phyloP scores from a whole-genome alignment of 1,284 basidiomycete species.

The Trametes versicolor region DNA sequence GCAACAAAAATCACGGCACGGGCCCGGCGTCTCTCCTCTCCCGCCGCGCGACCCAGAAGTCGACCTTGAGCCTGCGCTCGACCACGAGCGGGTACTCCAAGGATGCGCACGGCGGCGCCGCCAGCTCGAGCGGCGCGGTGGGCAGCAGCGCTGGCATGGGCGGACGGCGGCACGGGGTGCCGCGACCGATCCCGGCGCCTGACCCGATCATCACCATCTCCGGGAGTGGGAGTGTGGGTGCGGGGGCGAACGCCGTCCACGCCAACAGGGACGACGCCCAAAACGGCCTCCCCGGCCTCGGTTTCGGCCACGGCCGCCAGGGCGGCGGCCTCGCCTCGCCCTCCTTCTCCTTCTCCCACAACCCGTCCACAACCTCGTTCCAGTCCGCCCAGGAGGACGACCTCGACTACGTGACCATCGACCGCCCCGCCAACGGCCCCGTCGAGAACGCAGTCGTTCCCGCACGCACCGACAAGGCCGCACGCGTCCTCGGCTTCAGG shows the following conservation, averaged over 20 bases:
- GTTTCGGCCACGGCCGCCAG: constrained; percentile 4
- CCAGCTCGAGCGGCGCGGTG: constrained; percentile 4
- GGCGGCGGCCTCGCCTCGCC: constrained; percentile 25
- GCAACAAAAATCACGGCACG: constrained; percentile 26
- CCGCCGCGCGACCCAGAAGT: constrained; percentile 37
- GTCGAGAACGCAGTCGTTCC: constrained; percentile 34
- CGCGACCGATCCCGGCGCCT: constrained; percentile 44
- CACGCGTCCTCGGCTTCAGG: constrained; percentile 76
- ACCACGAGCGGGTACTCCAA: constrained; percentile 31
- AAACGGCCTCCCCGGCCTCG: constrained; percentile 5
- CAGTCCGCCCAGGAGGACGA: constrained; percentile 59
- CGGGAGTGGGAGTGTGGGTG: constrained; percentile 15
- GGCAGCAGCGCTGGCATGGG: constrained; percentile 15
- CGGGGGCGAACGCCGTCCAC: constrained; percentile 25
- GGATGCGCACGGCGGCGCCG: constrained; percentile 12
- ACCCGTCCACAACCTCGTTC: constrained; percentile 40
- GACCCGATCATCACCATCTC: constrained; percentile 49
- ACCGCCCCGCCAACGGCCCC: constrained; percentile 41
- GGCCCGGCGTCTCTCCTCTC: constrained; percentile 34
- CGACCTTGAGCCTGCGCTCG: constrained; percentile 39
- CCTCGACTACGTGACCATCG: constrained; percentile 73
- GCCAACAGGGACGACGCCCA: constrained; percentile 34
- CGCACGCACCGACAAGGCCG: constrained; percentile 60
- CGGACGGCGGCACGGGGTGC: constrained; percentile 29
- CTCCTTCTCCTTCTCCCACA: constrained; percentile 34